These are phyloP conservation scores for Phytophthora sansomeana DNA, from an alignment of 352 stramenopile species.

Conservation along the genomic window DNA sequence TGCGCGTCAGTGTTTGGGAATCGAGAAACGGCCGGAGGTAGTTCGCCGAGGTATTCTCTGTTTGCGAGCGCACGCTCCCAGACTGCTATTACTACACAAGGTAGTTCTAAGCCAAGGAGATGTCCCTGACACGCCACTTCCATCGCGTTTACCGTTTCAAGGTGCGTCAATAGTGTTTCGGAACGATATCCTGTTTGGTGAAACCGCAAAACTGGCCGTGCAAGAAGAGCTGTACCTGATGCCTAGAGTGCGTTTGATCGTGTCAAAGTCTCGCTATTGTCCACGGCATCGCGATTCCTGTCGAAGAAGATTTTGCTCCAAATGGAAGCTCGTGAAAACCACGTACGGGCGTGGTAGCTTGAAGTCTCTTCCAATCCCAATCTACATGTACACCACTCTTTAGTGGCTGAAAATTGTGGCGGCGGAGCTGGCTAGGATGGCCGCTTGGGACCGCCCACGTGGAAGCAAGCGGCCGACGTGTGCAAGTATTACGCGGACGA, in stretches of 20 bases:
- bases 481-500: too few species aligned
- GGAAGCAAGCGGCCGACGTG: too few species aligned
- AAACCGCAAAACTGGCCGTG: not conserved
- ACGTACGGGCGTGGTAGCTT: not conserved
- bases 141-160: constrained; percentile 6
- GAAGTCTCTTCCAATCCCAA: not conserved
- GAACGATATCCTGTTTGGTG: constrained; percentile 16
- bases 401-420: too few species aligned
- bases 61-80: not conserved
- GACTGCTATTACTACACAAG: constrained; percentile 11
- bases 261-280: constrained; percentile 8
- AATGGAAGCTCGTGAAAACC: not conserved
- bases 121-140: not conserved
- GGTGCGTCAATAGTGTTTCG: constrained; percentile 5
- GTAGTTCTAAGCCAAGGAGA: constrained; percentile 7
- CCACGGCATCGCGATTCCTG: constrained; percentile 1
- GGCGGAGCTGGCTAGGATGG: too few species aligned
- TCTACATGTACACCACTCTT: too few species aligned
- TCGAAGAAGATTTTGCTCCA: constrained; percentile 2
- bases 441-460: too few species aligned
- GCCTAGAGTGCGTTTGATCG: constrained; percentile 4
- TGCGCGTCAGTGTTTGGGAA: constrained; percentile 5
- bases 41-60: not conserved
- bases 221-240: constrained; percentile 1
- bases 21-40: constrained; percentile 9